Base-by-base conservation (phyloP, 1,284 basidiomycete species). In the Trichosporon ovoides region DNA sequence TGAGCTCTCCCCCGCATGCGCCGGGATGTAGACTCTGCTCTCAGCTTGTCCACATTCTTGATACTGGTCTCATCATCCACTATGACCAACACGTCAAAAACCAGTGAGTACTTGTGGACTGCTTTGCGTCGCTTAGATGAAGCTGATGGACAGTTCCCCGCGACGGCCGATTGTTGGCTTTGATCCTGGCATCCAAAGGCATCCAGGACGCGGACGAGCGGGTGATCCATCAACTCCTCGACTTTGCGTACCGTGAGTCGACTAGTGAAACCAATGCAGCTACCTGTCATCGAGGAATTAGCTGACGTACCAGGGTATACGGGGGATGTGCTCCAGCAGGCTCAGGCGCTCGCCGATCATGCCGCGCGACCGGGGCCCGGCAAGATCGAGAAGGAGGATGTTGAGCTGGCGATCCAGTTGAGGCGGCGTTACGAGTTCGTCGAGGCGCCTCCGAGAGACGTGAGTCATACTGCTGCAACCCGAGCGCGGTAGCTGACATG, bases 391-490 rank as follows among this genome's bases (percentile, higher is more conserved):
- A 85, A 90, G 79, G 91, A 97, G 59, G 96, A 98, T 76, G 81
- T 96, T 38, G 84, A 88, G 20, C 80, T 98, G 48, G 92, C 94
- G 1, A 89, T 98, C 19, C 92, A 96, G 75, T 88, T 90, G 24
- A 84, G 93, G 55, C 90, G 95, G 14, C 92, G 94, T 52, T 93
- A 93, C 85, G 91, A 93, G 74, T 91, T 95, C 74, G 91, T 89
- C 31, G 90, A 91, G 28, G 84, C 91, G 13, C 87, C 96, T 19
- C 92, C 94, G 0, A 92, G 98, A 78, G 96, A 98, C 83, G 95
- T 96, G 66, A 68, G 83, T 80, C 12, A 11, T 19, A 6, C 28
- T 31, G 43, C 43, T 48, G 40, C 28, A 3, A n/a, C 9, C 5
- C 2, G 7, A 3, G 14, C 4, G 5, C 22, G 24, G 2, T 7